Base-by-base conservation (phyloP, 2,329 filamentous ascomycete genomes). In the Ophiostoma australiae region DNA sequence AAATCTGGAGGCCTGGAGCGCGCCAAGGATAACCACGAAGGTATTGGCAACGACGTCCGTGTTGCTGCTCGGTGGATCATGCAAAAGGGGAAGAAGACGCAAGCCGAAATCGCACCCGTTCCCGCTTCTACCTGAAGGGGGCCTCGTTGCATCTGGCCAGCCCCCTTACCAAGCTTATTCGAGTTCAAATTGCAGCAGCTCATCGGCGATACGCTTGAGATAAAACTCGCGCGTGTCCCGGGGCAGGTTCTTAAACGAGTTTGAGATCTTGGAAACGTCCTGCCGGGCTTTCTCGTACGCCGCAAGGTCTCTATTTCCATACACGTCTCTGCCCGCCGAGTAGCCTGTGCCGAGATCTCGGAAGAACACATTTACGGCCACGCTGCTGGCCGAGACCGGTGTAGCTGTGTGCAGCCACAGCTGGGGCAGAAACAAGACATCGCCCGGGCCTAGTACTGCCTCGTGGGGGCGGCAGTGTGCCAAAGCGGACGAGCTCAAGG, bases 331-430 rank as follows among this genome's bases (percentile, higher is more conserved):
- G 0, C 93, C 93, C 0, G 85, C 79, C 0, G 92, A 88, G 78
- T 95, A 95, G 1, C 86, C 88, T 3, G 78, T 81, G 3, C 88
- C 81, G 11, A 95, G 82, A 73, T 89, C 90, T 63, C 89, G 87
- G 81, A 96, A 97, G 82, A 97, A 97, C 37, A 94, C 86, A 77
- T 97, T 97, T n/a, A 97, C 89, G 0, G 92, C 92, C 8, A 97
- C 83, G 75, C 91, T 93, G 72, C 87, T 78, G 65, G 82, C 78
- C 8, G 85, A 80, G 0, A 79, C 82, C 0, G 90, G 89, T 0
- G 85, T 84, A 1, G 89, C 90, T 0, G 92, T 90, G 78, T 97
- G 94, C 15, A 92, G 84, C 93, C 94, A 97, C 75, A 95, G 84
- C 0, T 92, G 87, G 0, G 93, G 93, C 39, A 97, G 84, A 78